Conservation (phyloP, 179 eudicot species). For the Gypsophila paniculata region DNA sequence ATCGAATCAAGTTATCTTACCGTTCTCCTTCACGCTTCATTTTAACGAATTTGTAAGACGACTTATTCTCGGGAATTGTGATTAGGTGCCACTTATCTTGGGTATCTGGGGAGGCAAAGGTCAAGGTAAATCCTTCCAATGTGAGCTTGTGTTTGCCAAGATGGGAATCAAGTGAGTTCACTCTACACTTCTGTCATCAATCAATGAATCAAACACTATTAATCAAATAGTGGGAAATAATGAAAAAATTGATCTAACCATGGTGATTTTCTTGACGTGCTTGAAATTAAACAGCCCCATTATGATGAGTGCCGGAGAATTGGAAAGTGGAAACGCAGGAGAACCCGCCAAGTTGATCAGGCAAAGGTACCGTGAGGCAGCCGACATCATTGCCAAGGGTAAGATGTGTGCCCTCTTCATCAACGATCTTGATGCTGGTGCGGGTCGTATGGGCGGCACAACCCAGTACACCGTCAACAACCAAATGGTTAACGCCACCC, state of each 20-base stretch:
- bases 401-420: conserved; percentile 79
- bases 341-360: conserved; percentile 78
- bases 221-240: not conserved
- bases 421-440: conserved; percentile 86
- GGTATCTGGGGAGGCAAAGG: conserved; percentile 96
- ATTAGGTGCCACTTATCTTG: conserved; percentile 70
- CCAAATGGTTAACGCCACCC: conserved; percentile 85
- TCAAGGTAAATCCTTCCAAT: conserved; percentile 85
- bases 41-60: not conserved
- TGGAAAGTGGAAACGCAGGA: conserved; percentile 83
- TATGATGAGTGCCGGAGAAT: conserved; percentile 89
- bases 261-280: not conserved
- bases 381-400: conserved; percentile 73
- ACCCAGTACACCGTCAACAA: conserved; percentile 84
- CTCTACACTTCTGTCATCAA: not conserved
- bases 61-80: not conserved
- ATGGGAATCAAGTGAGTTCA: conserved; percentile 78
- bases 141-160: conserved; percentile 81
- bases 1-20: not conserved
- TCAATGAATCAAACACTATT: no score
- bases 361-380: conserved; percentile 78
- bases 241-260: not conserved
- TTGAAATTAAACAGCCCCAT: conserved; percentile 56
- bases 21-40: not conserved
- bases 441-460: conserved; percentile 79